A percentile compares a stretch with the other conserved stretches of the same genome.
phyloP scores from a whole-genome alignment of 352 stramenopile genomes.

The Thalassiosira mediterranea region DNA sequence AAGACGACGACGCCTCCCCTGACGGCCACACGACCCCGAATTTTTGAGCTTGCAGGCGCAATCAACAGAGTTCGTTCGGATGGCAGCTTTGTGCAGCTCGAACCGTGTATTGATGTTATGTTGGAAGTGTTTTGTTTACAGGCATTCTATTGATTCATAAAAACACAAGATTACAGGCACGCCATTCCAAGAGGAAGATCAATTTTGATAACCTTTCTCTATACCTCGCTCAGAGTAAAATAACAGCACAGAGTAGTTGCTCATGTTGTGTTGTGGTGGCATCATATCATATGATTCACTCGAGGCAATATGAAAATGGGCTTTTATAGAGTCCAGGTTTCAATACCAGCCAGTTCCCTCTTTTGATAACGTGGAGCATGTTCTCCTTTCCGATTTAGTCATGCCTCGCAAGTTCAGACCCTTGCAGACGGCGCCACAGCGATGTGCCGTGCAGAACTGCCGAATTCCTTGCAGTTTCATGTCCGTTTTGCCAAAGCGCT shows the following conservation, averaged over 20 bases:
- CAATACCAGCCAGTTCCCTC: not conserved
- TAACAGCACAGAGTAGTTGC: too few species aligned
- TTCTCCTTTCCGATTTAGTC: not conserved
- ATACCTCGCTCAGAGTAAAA: too few species aligned
- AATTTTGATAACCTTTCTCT: too few species aligned
- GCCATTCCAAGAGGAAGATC: too few species aligned
- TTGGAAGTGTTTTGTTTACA: not conserved
- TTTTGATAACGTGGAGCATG: not conserved
- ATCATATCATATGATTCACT: too few species aligned
- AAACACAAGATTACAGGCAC: not conserved
- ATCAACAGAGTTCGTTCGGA: conserved; percentile 69
- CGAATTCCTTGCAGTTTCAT: conserved; percentile 46
- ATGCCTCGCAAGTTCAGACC: not conserved
- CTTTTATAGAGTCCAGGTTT: not conserved
- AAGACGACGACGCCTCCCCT: conserved; percentile 23
- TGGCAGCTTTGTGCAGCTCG: conserved; percentile 53
- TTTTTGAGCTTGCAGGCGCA: conserved; percentile 75
- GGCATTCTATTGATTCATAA: not conserved
- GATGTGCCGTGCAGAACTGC: conserved; percentile 40
- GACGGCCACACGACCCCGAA: conserved; percentile 62
- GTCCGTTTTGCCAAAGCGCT: conserved; percentile 56
- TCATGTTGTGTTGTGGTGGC: too few species aligned
- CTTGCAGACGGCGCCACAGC: conserved; percentile 44
- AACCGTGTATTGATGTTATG: not conserved
- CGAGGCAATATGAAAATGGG: too few species aligned